Percentiles rank a stretch among this genome's conserved stretches.
Evolutionary conservation across 176 grass and related monocot genomes (phyloP).

Genomic region (Oryza brachyantha): DNA sequence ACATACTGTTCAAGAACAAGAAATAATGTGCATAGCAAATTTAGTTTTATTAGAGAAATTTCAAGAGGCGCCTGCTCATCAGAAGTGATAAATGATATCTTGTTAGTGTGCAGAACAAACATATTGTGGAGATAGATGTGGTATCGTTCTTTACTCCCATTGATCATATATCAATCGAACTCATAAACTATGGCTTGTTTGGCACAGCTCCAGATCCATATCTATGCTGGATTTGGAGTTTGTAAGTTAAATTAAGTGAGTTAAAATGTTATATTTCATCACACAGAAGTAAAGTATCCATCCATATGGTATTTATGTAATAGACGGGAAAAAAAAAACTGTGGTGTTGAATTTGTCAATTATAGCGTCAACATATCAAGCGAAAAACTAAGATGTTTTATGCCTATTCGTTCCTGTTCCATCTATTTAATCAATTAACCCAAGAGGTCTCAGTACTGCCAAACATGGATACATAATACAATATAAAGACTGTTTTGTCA

Average conservation of each 20-base stretch:
- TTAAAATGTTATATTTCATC: too few species aligned
- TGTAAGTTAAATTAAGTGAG: too few species aligned
- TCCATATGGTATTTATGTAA: too few species aligned
- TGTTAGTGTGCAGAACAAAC: neutral
- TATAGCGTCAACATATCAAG: neutral
- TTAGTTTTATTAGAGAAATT: constrained; percentile 10
- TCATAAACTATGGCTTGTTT: neutral
- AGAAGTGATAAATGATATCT: neutral
- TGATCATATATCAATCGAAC: neutral
- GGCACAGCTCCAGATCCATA: too few species aligned
- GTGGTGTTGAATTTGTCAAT: neutral
- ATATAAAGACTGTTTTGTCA: constrained; percentile 5
- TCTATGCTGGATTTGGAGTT: too few species aligned
- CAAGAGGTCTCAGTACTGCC: neutral
- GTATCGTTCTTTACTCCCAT: neutral
- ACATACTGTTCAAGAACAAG: neutral
- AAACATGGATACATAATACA: constrained; percentile 4
- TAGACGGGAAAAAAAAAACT: neutral
- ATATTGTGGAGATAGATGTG: neutral
- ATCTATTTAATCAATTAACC: neutral
- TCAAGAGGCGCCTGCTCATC: neutral
- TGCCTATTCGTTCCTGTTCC: neutral
- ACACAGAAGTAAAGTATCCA: too few species aligned
- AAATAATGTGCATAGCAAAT: neutral
- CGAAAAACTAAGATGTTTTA: neutral